Evolutionary conservation across 2,329 filamentous ascomycete genomes (phyloP).

Genomic region (Aspergillus awamori): DNA sequence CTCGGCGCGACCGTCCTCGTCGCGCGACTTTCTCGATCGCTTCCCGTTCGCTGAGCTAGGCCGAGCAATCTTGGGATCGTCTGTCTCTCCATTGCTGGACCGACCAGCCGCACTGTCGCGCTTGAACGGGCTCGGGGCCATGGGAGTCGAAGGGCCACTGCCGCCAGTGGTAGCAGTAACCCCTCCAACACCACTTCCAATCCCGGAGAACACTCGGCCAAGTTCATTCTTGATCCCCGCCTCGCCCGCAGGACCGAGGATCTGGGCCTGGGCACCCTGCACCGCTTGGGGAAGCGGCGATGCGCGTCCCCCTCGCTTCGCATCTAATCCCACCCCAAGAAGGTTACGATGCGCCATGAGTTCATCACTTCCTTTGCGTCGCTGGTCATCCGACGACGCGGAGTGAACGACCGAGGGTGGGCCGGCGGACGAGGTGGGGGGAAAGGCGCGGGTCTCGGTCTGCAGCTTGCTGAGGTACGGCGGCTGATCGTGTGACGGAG

Average conservation of each 20-base stretch:
- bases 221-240: constrained; percentile 94
- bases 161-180: constrained; percentile 51
- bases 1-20: constrained; percentile 69
- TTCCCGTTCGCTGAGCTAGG: constrained; percentile 56
- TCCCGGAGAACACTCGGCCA: constrained; percentile 92
- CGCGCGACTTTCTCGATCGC: constrained; percentile 69
- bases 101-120: constrained; percentile 52
- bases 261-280: constrained; percentile 83
- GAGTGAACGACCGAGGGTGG: constrained; percentile 30
- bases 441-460: constrained; percentile 37
- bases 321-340: constrained; percentile 71
- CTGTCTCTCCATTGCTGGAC: constrained; percentile 44
- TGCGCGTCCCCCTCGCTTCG: constrained; percentile 77
- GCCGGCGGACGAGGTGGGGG: constrained; percentile 36
- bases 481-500: constrained; percentile 39
- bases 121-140: constrained; percentile 55
- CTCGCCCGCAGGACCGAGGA: constrained; percentile 76
- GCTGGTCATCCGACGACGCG: constrained; percentile 41
- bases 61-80: constrained; percentile 46
- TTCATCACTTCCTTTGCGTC: constrained; percentile 55
- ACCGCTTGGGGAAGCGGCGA: constrained; percentile 92
- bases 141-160: constrained; percentile 59
- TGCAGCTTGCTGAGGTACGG: constrained; percentile 38
- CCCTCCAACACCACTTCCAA: constrained; percentile 69
- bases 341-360: constrained; percentile 67